These are phyloP conservation scores for Mucuna pruriens DNA, from an alignment of 306 rosid species.

Conservation along the genomic window DNA sequence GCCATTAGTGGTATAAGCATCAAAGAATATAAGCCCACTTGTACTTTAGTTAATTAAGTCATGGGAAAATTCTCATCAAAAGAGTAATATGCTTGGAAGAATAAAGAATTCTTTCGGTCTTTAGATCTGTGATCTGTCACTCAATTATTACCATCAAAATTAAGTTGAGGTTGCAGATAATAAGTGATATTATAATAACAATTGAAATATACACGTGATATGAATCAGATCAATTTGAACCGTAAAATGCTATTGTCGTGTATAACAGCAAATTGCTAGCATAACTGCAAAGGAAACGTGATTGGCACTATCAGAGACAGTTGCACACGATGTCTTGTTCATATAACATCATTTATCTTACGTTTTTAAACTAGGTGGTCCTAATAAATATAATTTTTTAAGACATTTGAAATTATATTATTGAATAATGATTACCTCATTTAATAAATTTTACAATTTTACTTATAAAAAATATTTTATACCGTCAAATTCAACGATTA, in stretches of 20 bases:
- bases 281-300: neutral
- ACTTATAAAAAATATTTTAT: no score
- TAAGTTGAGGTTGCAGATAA: neutral
- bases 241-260: neutral
- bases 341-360: no score
- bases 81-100: neutral
- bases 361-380: no score
- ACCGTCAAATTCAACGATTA: no score
- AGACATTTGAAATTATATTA: no score
- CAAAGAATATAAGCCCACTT: slow-evolving; percentile 35
- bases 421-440: no score
- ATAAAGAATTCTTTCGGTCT: neutral
- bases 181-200: no score
- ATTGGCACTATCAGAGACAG: no score
- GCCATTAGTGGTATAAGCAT: slow-evolving; percentile 43
- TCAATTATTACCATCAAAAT: neutral
- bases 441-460: no score
- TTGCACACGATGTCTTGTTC: no score
- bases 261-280: neutral
- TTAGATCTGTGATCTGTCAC: neutral
- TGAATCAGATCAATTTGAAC: neutral
- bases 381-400: no score
- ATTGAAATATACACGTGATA: neutral
- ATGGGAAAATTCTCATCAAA: slow-evolving; percentile 24
- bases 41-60: slow-evolving; percentile 8